phyloP scores from a whole-genome alignment of 169 alveolate genomes.

The Cryptosporidium xiaoi region DNA sequence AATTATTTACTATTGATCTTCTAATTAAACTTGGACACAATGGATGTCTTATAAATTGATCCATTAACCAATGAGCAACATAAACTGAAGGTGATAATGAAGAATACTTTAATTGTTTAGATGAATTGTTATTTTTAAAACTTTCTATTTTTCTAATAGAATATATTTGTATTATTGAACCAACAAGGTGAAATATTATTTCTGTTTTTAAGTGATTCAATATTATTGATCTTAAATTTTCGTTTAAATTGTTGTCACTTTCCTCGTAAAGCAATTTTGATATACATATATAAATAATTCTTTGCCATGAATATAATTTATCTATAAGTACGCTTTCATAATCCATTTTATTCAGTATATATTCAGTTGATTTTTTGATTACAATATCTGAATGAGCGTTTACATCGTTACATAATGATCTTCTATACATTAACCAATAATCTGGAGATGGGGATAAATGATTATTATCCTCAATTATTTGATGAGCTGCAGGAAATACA shows the following conservation, averaged over 20 bases:
- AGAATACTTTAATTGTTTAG: slow-evolving; percentile 76
- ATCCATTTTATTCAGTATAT: slow-evolving; percentile 67
- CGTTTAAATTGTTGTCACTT: background rate
- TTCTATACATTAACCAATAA: slow-evolving; percentile 78
- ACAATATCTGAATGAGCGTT: slow-evolving; percentile 14
- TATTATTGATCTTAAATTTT: background rate
- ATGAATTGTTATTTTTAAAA: background rate
- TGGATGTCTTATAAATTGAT: slow-evolving; percentile 88
- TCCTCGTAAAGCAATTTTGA: slow-evolving; percentile 38
- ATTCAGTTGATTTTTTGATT: slow-evolving; percentile 15
- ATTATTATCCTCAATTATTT: slow-evolving; percentile 57
- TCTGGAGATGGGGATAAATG: slow-evolving; percentile 77
- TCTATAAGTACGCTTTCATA: slow-evolving; percentile 77
- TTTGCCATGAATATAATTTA: slow-evolving; percentile 85
- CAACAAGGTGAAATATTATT: slow-evolving; percentile 82
- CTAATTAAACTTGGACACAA: slow-evolving; percentile 86
- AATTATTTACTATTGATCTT: slow-evolving; percentile 79
- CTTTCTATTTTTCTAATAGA: slow-evolving; percentile 60
- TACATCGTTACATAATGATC: slow-evolving; percentile 43
- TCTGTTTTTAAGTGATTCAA: slow-evolving; percentile 80
- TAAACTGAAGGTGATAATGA: slow-evolving; percentile 85
- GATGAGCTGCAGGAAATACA: slow-evolving; percentile 73
- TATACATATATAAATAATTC: slow-evolving; percentile 80
- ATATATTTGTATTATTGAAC: slow-evolving; percentile 83
- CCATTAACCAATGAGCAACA: slow-evolving; percentile 90